These are phyloP conservation scores for Yarrowia sp. DNA, from an alignment of 805 yeast species.

Conservation along the genomic window DNA sequence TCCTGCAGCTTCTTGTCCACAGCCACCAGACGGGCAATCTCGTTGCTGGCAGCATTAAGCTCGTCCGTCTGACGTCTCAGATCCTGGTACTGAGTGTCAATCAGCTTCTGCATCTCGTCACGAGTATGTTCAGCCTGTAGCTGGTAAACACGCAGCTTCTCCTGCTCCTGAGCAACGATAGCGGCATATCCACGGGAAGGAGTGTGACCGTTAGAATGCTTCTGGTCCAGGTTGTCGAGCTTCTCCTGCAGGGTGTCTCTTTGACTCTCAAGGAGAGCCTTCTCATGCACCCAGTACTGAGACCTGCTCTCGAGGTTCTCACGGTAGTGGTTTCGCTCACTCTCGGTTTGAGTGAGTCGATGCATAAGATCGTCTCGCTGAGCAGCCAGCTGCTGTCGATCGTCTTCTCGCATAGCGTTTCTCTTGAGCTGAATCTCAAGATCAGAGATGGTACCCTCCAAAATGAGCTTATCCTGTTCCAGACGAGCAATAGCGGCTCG, in stretches of 20 bases:
- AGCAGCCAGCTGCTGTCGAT: slow-evolving; percentile 19
- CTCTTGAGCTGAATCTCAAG: slow-evolving; percentile 21
- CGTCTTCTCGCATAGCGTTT: slow-evolving; percentile 3
- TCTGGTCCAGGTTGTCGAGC: slow-evolving; percentile 17
- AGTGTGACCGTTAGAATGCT: slow-evolving; percentile 13
- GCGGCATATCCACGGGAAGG: slow-evolving; percentile 20
- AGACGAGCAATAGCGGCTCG: slow-evolving; percentile 28
- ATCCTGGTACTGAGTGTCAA: slow-evolving; percentile 29
- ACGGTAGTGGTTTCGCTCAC: slow-evolving; percentile 23
- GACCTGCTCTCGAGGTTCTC: slow-evolving; percentile 20
- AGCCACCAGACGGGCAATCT: slow-evolving; percentile 16
- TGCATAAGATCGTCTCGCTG: slow-evolving; percentile 33
- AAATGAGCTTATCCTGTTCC: slow-evolving; percentile 21
- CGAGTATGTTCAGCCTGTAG: slow-evolving; percentile 19
- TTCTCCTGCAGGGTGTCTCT: slow-evolving; percentile 14
- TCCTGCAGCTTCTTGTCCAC: slow-evolving; percentile 32
- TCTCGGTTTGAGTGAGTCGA: slow-evolving; percentile 12
- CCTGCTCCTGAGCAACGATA: slow-evolving; percentile 32
- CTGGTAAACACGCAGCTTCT: slow-evolving; percentile 26
- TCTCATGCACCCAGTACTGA: slow-evolving; percentile 34
- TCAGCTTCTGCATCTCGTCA: slow-evolving; percentile 32
- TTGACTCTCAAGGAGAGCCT: slow-evolving; percentile 21
- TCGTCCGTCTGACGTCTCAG: slow-evolving; percentile 7
- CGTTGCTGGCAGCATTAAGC: slow-evolving; percentile 19
- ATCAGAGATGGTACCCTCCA: slow-evolving; percentile 19